Conservation (phyloP, 805 yeast genomes). For the Millerago galiae region DNA sequence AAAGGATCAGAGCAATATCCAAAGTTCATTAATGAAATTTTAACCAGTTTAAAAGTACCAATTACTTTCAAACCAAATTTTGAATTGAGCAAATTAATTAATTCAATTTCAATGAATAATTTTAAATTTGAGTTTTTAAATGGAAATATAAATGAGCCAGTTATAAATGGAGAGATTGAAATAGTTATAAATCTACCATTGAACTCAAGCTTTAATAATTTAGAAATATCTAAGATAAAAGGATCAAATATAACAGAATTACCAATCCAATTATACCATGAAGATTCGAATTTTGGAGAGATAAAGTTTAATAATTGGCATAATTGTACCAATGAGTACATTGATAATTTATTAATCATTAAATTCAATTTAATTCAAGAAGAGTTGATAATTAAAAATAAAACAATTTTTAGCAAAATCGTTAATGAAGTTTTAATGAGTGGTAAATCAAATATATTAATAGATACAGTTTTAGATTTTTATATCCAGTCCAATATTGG, state of each 20-base stretch:
- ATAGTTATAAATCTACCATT: constrained; percentile 27
- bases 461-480: constrained; percentile 34
- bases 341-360: constrained; percentile 26
- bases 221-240: constrained; percentile 31
- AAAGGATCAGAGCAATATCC: constrained; percentile 19
- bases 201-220: constrained; percentile 14
- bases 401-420: constrained; percentile 35
- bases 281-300: constrained; percentile 35
- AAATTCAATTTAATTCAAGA: constrained; percentile 35
- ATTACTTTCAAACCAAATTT: constrained; percentile 13
- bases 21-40: constrained; percentile 15
- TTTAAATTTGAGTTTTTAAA: constrained; percentile 29
- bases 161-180: constrained; percentile 33
- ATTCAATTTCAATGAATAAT: constrained; percentile 32
- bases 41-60: constrained; percentile 10
- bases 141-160: constrained; percentile 28
- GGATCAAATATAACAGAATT: constrained; percentile 24
- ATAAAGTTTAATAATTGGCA: constrained; percentile 41
- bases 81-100: constrained; percentile 20
- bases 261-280: constrained; percentile 28
- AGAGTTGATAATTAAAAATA: constrained; percentile 36
- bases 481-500: constrained; percentile 27
- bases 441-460: constrained; percentile 33
- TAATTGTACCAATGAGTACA: constrained; percentile 29
- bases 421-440: constrained; percentile 33